A percentile compares a stretch with the other conserved stretches of the same genome.
Conservation (phyloP, 306 rosid species). For the Medicago arabica region DNA sequence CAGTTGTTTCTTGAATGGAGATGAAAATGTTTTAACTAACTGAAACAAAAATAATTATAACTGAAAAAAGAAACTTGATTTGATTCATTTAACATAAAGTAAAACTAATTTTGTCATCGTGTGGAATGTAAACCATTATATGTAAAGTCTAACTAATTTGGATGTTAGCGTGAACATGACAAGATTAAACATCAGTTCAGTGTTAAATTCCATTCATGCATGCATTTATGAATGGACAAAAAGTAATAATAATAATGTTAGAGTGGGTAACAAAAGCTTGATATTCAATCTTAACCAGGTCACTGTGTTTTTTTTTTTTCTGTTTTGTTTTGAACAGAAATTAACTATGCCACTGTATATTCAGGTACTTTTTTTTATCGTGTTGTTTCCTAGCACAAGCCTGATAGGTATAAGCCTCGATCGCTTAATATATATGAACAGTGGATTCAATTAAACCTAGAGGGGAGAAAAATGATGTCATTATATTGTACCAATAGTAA, state of each 20-base stretch:
- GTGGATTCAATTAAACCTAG: background rate
- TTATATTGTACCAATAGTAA: constrained; percentile 47
- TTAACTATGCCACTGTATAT: background rate
- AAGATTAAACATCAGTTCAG: constrained; percentile 12
- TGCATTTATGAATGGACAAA: constrained; percentile 21
- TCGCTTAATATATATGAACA: background rate
- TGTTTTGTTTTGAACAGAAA: background rate
- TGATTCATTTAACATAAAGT: background rate
- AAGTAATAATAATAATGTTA: constrained; percentile 15
- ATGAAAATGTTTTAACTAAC: background rate
- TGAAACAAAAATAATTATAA: no score
- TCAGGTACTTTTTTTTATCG: background rate
- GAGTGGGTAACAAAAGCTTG: constrained; percentile 20
- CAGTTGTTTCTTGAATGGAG: background rate
- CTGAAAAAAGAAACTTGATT: background rate
- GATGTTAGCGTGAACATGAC: constrained; percentile 27
- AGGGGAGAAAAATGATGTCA: constrained; percentile 48
- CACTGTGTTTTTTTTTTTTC: background rate
- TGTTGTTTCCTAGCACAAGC: background rate
- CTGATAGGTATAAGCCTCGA: background rate
- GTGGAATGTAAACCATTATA: no score
- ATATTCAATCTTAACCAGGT: constrained; percentile 10
- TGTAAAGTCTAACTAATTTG: background rate
- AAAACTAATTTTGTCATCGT: background rate
- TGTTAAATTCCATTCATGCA: constrained; percentile 4